Percentiles rank a stretch among this genome's conserved stretches.
phyloP scores from a whole-genome alignment of 441 rosid species.

The Gossypium davidsonii region DNA sequence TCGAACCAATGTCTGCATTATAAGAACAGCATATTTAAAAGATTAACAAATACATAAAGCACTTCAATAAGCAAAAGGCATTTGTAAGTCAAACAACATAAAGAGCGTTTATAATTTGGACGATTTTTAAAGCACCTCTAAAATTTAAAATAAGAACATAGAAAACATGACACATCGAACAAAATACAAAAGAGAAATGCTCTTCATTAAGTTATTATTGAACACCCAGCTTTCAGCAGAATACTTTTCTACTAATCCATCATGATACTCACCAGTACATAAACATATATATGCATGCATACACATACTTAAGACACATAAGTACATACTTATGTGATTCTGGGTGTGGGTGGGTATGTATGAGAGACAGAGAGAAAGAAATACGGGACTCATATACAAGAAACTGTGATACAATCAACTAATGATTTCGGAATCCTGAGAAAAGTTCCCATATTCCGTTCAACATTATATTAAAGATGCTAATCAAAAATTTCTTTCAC shows the following conservation, averaged over 20 bases:
- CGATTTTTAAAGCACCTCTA: background rate
- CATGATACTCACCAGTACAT: background rate
- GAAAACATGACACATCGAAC: background rate
- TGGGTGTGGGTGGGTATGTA: background rate
- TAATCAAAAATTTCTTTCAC: background rate
- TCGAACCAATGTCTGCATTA: slow-evolving; percentile 76
- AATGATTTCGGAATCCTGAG: background rate
- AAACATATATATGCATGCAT: background rate
- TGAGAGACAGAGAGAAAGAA: background rate
- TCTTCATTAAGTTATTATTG: background rate
- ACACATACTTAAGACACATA: background rate
- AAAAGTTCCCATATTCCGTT: background rate
- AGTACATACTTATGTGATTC: background rate
- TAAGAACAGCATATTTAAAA: background rate
- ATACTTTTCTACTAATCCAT: background rate
- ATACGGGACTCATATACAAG: background rate
- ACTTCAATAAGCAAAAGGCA: background rate
- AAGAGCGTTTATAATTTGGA: background rate
- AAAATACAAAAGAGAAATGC: background rate
- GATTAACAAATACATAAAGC: background rate
- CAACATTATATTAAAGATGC: background rate
- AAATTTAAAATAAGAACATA: background rate
- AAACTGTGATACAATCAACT: background rate
- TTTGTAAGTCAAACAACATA: background rate
- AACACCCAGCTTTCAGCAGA: background rate